These are phyloP conservation scores for Pyrenophora tritici-repentis DNA, from an alignment of 2,329 filamentous ascomycete species.

Conservation along the genomic window DNA sequence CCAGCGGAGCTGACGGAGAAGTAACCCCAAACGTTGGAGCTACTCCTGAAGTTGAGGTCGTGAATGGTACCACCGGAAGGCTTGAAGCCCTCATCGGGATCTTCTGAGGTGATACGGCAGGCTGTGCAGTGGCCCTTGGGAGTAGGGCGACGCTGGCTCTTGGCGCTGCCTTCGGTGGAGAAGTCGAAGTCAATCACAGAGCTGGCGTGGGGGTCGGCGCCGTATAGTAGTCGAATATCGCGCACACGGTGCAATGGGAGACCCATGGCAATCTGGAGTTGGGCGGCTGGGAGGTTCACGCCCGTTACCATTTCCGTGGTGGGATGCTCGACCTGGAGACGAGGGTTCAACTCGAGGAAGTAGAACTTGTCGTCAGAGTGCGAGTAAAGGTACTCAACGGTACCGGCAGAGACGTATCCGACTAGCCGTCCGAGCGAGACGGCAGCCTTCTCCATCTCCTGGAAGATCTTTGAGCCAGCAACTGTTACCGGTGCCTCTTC, in stretches of 20 bases:
- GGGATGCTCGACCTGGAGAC: conserved; percentile 99
- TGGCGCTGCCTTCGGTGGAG: conserved; percentile 78
- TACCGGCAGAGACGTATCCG: conserved; percentile 97
- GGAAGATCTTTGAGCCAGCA: conserved; percentile 86
- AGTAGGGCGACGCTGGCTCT: conserved; percentile 84
- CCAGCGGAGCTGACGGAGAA: conserved; percentile 97
- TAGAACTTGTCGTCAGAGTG: conserved; percentile 99
- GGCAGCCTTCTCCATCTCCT: conserved; percentile 93
- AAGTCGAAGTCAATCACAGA: conserved; percentile 97
- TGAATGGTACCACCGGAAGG: conserved; percentile 98
- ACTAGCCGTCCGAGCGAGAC: conserved; percentile 92
- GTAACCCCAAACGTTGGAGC: conserved; percentile 99
- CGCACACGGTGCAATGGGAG: conserved; percentile 92
- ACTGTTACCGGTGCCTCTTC: conserved; percentile 98
- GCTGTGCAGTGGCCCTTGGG: conserved; percentile 98
- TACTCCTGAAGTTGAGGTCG: conserved; percentile 97
- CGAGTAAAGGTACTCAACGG: conserved; percentile 98
- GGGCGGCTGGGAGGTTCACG: conserved; percentile 94
- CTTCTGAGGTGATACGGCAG: conserved; percentile 98
- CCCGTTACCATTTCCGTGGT: conserved; percentile 99
- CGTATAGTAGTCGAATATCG: conserved; percentile 95
- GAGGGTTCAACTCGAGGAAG: conserved; percentile 97
- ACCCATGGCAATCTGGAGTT: conserved; percentile 99
- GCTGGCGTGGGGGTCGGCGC: conserved; percentile 84
- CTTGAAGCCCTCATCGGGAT: conserved; percentile 99